Conservation (phyloP, 2,329 filamentous ascomycete species). For the Colletotrichum aenigma region DNA sequence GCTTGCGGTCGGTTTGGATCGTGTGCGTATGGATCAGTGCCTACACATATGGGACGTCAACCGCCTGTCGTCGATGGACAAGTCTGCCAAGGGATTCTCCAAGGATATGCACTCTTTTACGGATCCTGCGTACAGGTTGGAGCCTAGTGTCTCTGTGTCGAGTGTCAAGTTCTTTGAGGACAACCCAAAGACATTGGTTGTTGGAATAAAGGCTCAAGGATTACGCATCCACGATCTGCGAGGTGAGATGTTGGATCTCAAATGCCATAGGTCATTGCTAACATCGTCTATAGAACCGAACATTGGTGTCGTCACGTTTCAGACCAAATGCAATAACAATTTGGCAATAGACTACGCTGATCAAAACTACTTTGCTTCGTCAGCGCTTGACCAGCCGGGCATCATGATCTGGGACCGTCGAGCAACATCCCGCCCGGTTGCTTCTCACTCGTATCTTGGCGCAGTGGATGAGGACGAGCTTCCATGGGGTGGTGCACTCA, state of each 20-base stretch:
- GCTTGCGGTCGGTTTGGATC: constrained; percentile 79
- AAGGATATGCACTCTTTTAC: constrained; percentile 52
- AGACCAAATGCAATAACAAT: constrained; percentile 72
- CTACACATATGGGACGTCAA: constrained; percentile 84
- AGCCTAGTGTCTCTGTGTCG: constrained; percentile 75
- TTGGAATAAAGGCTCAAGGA: constrained; percentile 76
- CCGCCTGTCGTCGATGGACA: constrained; percentile 57
- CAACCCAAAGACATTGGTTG: constrained; percentile 75
- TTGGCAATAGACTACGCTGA: constrained; percentile 80
- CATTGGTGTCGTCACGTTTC: constrained; percentile 58
- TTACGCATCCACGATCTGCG: constrained; percentile 80
- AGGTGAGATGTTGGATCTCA: constrained; percentile 49
- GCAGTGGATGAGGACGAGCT: constrained; percentile 65
- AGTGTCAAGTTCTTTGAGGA: constrained; percentile 84
- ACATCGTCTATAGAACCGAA: constrained; percentile 47
- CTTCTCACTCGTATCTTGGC: constrained; percentile 59
- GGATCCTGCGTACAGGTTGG: constrained; percentile 63
- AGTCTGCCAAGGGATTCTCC: constrained; percentile 54
- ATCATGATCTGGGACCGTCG: constrained; percentile 82
- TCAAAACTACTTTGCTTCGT: constrained; percentile 84
- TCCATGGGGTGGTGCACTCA: constrained; percentile 66
- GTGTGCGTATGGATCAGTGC: constrained; percentile 81
- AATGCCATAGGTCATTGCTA: constrained; percentile 18
- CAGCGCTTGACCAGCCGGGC: constrained; percentile 74
- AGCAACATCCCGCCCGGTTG: constrained; percentile 55